phyloP scores from a whole-genome alignment of 1,284 basidiomycete species.

The Schizopora paradoxa region DNA sequence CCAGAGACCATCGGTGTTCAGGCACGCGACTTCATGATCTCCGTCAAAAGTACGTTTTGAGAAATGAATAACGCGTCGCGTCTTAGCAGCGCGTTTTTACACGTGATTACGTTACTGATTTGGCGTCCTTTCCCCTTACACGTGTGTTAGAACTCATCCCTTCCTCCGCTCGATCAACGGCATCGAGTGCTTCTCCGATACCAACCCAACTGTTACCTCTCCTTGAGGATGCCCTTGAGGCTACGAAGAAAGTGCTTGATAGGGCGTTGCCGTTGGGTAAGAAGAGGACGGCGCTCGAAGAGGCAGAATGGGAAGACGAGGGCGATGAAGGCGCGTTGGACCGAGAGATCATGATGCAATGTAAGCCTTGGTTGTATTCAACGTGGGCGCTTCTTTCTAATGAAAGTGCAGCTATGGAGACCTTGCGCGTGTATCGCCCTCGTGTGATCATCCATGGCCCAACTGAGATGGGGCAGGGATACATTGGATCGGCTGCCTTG shows the following conservation, averaged over 20 bases:
- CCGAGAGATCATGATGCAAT: conserved; percentile 81
- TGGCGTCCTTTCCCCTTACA: neutral
- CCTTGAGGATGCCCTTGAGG: conserved; percentile 63
- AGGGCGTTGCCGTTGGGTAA: conserved; percentile 71
- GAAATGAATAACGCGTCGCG: conserved; percentile 4
- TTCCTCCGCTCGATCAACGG: conserved; percentile 87
- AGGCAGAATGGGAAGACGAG: conserved; percentile 87
- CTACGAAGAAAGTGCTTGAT: conserved; percentile 65
- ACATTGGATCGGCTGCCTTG: conserved; percentile 85
- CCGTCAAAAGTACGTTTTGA: conserved; percentile 78
- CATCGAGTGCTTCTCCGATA: conserved; percentile 80
- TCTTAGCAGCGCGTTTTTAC: conserved; percentile 3
- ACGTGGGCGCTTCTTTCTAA: conserved; percentile 10
- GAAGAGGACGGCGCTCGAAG: conserved; percentile 79
- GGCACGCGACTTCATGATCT: conserved; percentile 95
- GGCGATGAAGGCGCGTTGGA: conserved; percentile 71
- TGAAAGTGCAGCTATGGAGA: conserved; percentile 77
- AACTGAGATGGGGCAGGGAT: conserved; percentile 85
- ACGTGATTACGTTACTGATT: conserved; percentile 10
- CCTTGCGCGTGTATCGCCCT: conserved; percentile 86
- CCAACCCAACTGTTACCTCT: conserved; percentile 85
- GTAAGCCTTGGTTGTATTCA: conserved; percentile 39
- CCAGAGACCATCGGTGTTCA: conserved; percentile 85
- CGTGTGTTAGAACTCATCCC: conserved; percentile 74
- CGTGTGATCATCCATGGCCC: conserved; percentile 82